These are phyloP conservation scores for Russula sp. DNA, from an alignment of 768 basidiomycete genomes.

Conservation along the genomic window DNA sequence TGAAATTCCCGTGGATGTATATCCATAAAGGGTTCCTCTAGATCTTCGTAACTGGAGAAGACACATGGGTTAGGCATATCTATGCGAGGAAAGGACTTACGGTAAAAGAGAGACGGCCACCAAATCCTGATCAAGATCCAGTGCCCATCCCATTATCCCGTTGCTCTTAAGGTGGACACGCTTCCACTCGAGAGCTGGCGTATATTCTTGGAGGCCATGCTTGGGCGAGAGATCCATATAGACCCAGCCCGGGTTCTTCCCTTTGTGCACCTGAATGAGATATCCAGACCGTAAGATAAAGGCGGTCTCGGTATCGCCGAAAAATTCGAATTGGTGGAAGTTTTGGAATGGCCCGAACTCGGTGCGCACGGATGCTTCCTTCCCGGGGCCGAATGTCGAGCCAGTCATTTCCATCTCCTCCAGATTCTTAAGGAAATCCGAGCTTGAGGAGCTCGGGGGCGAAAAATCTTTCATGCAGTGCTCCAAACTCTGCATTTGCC, in stretches of 20 bases:
- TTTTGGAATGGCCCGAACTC: background rate
- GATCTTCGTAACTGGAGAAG: background rate
- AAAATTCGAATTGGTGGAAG: background rate
- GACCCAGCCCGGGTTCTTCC: conserved; percentile 4
- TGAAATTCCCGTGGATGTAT: too few relatives aligned
- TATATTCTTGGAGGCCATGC: background rate
- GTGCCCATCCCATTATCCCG: conserved; percentile 8
- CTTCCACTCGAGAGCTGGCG: conserved; percentile 1
- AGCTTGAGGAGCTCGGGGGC: background rate
- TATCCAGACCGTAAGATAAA: conserved; percentile 19
- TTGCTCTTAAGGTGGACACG: background rate
- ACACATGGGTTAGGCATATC: background rate
- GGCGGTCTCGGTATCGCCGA: background rate
- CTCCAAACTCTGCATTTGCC: conserved; percentile 5
- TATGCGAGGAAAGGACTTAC: conserved; percentile 6
- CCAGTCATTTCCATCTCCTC: conserved; percentile 16
- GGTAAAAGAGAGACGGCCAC: conserved; percentile 1
- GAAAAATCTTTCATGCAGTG: conserved; percentile 14
- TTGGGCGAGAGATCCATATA: conserved; percentile 9
- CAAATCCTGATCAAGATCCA: conserved; percentile 18
- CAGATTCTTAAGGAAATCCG: background rate
- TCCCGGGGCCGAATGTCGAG: background rate
- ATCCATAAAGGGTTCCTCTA: too few relatives aligned
- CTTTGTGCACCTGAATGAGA: conserved; percentile 8
- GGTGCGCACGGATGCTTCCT: background rate